Base-by-base conservation (phyloP, 371 early-diverging fungal species). In the Mucor circinelloides region DNA sequence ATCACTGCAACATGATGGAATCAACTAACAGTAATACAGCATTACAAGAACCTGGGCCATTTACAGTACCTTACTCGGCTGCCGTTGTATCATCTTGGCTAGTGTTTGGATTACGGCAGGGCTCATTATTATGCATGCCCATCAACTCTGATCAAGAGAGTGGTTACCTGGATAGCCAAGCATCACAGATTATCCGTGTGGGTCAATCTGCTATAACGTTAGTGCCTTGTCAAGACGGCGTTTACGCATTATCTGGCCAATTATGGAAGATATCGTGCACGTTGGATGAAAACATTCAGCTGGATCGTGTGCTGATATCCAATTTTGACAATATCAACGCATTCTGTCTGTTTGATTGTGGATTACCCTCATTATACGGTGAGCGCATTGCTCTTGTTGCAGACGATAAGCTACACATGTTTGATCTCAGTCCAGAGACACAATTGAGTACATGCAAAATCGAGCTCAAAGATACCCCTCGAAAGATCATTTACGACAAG, bases 241-340 rank as follows among this genome's bases (percentile, higher is more conserved):
- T 70, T 10, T 72, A 75, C 48, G 76, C 70, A 8, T 25, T 73
- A 31, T 78, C 69, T 7, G 72, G 72, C 7, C 66, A 62, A 13
- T 27, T 78, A 8, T 78, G 79, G 76, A 66, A 59, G 12, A 48
- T 78, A 4, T 32, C 60, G 34, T 73, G 67, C 44, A 58, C 32
- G 30, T 44, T 44, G 3, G 57, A 30, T 8, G 40, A 67, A 6
- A 8, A 48, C 2, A 21, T 78, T 10, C 42, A 60, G n/a, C 52
- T 73, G 17, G 79, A 78, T 5, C 64, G 58, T 4, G 54, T 75
- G 12, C 38, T 75, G 15, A 10, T 72, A 21, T 67, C 63, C 3
- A 48, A 48, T 12, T 69, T 72, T 38, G 34, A 50, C 3, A 17
- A 32, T 6, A 46, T 72, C 27, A 57, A 73, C 42, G 55, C 70